phyloP scores from a whole-genome alignment of 2,329 filamentous ascomycete species.

The Fusarium nisikadoi region DNA sequence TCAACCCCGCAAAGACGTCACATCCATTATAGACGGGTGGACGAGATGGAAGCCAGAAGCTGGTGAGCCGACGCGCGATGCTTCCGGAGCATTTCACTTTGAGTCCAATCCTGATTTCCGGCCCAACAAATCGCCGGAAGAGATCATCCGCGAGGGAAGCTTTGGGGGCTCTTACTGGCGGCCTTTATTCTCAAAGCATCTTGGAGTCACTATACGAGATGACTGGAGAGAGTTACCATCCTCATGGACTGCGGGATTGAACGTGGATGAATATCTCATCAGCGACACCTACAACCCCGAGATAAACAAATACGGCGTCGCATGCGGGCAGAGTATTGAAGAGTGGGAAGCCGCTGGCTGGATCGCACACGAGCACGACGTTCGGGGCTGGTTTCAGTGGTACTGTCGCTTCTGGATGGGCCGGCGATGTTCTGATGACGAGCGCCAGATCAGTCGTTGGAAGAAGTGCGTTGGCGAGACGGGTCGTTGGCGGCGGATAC shows the following conservation, averaged over 20 bases:
- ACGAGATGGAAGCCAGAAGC: slow-evolving; percentile 1
- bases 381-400: slow-evolving; percentile 23
- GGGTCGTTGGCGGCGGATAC: slow-evolving; percentile 13
- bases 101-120: slow-evolving; percentile 5
- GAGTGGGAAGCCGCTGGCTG: slow-evolving; percentile 26
- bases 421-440: slow-evolving; percentile 7
- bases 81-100: neutral
- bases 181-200: neutral
- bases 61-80: neutral
- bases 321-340: slow-evolving; percentile 21
- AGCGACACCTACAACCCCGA: slow-evolving; percentile 3
- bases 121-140: slow-evolving; percentile 18
- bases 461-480: slow-evolving; percentile 23
- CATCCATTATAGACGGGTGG: neutral
- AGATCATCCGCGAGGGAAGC: slow-evolving; percentile 22
- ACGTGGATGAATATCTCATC: slow-evolving; percentile 3
- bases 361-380: slow-evolving; percentile 17
- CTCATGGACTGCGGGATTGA: slow-evolving; percentile 2
- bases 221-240: slow-evolving; percentile 14
- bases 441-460: slow-evolving; percentile 26
- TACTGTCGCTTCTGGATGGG: slow-evolving; percentile 24
- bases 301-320: slow-evolving; percentile 20
- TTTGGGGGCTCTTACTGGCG: slow-evolving; percentile 24
- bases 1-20: neutral
- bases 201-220: neutral